Evolutionary conservation across 2,329 filamentous ascomycete genomes (phyloP).

Genomic region (Nakataea oryzae): DNA sequence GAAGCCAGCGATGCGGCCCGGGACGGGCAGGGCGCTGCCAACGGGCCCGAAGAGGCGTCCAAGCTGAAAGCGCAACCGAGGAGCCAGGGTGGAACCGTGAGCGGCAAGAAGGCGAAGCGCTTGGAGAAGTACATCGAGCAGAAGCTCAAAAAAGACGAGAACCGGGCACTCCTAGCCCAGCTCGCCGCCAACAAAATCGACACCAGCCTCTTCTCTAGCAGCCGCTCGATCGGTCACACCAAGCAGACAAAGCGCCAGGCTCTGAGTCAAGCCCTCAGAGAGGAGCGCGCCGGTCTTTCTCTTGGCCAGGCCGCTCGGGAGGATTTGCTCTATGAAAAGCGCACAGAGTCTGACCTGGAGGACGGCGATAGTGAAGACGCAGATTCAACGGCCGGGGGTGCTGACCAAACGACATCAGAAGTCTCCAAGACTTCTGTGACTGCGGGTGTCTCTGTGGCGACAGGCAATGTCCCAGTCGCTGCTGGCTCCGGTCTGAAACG

Average conservation of each 20-base stretch:
- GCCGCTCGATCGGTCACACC: conserved; percentile 62
- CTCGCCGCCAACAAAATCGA: conserved; percentile 72
- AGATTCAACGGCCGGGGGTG: conserved; percentile 1
- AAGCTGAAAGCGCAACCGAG: conserved; percentile 44
- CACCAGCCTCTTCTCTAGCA: conserved; percentile 70
- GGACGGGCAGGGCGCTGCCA: conserved; percentile 26
- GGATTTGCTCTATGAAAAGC: conserved; percentile 1
- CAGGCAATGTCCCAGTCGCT: background rate
- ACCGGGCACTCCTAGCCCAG: conserved; percentile 71
- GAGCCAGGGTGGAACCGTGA: conserved; percentile 42
- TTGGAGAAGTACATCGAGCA: conserved; percentile 68
- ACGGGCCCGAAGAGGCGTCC: conserved; percentile 12
- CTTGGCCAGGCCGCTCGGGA: background rate
- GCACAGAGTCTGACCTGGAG: background rate
- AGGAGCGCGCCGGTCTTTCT: conserved; percentile 18
- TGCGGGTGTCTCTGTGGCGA: background rate
- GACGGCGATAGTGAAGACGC: background rate
- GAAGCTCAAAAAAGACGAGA: conserved; percentile 92
- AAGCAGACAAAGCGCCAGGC: conserved; percentile 62
- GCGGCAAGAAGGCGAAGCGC: conserved; percentile 55
- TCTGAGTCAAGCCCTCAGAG: conserved; percentile 47
- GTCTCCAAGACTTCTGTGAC: background rate
- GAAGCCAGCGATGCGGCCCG: conserved; percentile 24
- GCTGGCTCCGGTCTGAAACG: conserved; percentile 78
- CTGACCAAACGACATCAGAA: background rate